Conservation (phyloP, 768 basidiomycete species). For the Royoungia palumana region DNA sequence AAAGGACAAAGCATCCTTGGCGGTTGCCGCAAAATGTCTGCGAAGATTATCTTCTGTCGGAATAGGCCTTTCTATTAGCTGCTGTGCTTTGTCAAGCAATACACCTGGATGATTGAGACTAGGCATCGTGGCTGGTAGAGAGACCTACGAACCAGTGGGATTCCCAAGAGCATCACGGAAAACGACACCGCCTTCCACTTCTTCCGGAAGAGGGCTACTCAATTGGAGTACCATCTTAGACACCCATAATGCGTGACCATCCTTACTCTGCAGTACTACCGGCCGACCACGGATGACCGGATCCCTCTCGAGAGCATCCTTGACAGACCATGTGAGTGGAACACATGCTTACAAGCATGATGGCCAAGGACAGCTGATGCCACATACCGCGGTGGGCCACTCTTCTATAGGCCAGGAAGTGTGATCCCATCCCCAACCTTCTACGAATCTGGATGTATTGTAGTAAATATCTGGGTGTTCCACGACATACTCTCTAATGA, state of each 20-base stretch:
- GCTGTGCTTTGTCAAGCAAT: slow-evolving; percentile 84
- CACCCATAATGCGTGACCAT: slow-evolving; percentile 88
- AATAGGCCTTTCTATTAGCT: slow-evolving; percentile 59
- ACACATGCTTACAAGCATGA: not conserved
- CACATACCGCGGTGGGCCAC: slow-evolving; percentile 69
- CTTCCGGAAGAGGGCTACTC: slow-evolving; percentile 61
- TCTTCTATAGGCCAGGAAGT: slow-evolving; percentile 59
- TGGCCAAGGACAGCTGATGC: not conserved
- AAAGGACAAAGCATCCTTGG: slow-evolving; percentile 61
- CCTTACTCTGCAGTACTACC: slow-evolving; percentile 79
- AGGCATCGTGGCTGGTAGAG: slow-evolving; percentile 3
- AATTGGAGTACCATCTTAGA: slow-evolving; percentile 56
- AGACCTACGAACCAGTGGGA: slow-evolving; percentile 58
- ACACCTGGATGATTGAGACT: slow-evolving; percentile 40
- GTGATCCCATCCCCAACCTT: slow-evolving; percentile 92
- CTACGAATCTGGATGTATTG: slow-evolving; percentile 60
- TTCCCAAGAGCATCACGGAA: slow-evolving; percentile 60
- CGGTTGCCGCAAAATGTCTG: slow-evolving; percentile 57
- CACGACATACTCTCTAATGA: slow-evolving; percentile 60
- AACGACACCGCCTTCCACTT: slow-evolving; percentile 79
- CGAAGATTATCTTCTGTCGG: slow-evolving; percentile 62
- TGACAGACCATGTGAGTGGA: not conserved
- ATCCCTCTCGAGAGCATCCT: slow-evolving; percentile 74
- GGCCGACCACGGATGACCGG: slow-evolving; percentile 64
- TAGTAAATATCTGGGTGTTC: slow-evolving; percentile 52